Conservation (phyloP, 257 asterid species). For the Petunia secreta region DNA sequence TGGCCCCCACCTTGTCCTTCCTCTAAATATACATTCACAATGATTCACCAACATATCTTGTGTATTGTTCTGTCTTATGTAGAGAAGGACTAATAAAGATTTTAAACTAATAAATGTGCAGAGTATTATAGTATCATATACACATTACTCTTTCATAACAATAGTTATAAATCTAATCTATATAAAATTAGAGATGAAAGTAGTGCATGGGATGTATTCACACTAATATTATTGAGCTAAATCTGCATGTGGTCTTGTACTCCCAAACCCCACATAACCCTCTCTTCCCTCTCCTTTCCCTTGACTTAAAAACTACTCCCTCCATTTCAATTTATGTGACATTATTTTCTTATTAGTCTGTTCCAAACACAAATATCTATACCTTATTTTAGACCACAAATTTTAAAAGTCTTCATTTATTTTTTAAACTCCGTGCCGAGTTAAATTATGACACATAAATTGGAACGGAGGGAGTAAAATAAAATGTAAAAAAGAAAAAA, state of each 20-base stretch:
- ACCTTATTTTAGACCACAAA: no score
- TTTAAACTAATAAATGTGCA: no score
- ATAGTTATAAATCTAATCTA: background rate
- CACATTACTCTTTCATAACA: background rate
- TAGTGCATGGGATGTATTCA: background rate
- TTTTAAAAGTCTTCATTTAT: no score
- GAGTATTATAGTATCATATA: background rate
- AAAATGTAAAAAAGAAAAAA: background rate
- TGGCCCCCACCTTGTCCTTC: background rate
- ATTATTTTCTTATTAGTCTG: no score
- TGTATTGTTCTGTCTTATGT: background rate
- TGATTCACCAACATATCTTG: background rate
- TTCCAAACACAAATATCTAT: no score
- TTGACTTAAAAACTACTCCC: background rate
- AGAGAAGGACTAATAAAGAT: background rate
- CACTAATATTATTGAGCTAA: background rate
- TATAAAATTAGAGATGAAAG: no score
- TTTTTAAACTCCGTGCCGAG: no score
- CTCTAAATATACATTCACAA: background rate
- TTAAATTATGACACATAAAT: no score
- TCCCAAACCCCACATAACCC: background rate
- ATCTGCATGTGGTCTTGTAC: background rate
- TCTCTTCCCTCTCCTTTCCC: background rate
- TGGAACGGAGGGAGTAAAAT: background rate
- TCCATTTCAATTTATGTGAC: no score